Percentiles rank a stretch among this genome's conserved stretches.
Evolutionary conservation across 2,329 filamentous ascomycete genomes (phyloP).

Genomic region (Nectriaceae sp.): DNA sequence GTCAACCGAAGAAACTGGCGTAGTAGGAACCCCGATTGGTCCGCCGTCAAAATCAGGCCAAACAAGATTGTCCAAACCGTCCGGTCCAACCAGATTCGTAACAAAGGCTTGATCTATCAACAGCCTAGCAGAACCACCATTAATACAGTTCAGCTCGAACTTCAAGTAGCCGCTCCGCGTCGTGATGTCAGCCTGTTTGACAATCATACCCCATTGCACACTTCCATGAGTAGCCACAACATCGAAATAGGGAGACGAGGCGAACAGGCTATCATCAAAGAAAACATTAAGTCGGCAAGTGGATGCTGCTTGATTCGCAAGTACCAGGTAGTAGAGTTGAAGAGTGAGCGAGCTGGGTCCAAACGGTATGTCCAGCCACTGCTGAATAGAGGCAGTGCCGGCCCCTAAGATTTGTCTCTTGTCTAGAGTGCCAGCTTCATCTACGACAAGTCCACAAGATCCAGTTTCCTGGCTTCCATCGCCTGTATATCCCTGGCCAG

Average conservation of each 20-base stretch:
- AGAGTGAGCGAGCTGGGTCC: too few relatives aligned
- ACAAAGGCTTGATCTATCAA: slow-evolving; percentile 26
- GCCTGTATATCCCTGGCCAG: slow-evolving; percentile 16
- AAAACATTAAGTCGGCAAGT: slow-evolving; percentile 22
- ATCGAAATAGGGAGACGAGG: slow-evolving; percentile 21
- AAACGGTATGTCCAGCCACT: too few relatives aligned
- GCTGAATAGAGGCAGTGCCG: too few relatives aligned
- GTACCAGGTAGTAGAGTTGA: slow-evolving; percentile 21
- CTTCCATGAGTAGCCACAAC: background rate
- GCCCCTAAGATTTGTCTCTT: too few relatives aligned
- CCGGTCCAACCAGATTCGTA: slow-evolving; percentile 19
- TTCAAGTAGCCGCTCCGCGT: slow-evolving; percentile 18
- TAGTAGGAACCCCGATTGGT: background rate
- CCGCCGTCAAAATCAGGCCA: background rate
- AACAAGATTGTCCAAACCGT: slow-evolving; percentile 15
- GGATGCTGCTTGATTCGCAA: slow-evolving; percentile 14
- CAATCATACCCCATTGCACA: slow-evolving; percentile 12
- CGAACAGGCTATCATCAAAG: slow-evolving; percentile 16
- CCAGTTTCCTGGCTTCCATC: slow-evolving; percentile 16
- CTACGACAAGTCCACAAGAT: slow-evolving; percentile 17
- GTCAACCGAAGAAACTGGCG: background rate
- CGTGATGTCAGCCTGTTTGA: slow-evolving; percentile 14
- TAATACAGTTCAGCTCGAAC: slow-evolving; percentile 19
- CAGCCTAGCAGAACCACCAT: slow-evolving; percentile 20
- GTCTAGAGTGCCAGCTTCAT: too few relatives aligned